Conservation (phyloP, 495 filamentous ascomycete species). For the Entonaema liquescens region DNA sequence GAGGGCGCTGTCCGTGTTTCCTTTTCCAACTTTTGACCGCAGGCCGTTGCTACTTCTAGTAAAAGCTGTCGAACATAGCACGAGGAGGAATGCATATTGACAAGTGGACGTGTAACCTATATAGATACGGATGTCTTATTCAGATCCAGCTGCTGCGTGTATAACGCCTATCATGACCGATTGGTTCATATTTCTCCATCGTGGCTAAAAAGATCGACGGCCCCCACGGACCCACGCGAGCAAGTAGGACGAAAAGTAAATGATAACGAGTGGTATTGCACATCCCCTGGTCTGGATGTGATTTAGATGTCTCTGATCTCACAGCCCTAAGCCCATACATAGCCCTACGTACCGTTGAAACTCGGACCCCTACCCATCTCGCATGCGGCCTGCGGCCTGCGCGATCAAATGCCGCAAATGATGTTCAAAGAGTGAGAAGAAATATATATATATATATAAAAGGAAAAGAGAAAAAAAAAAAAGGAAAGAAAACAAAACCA, state of each 20-base stretch:
- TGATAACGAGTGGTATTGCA: constrained; percentile 4
- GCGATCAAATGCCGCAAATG: constrained; percentile 18
- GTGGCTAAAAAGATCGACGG: constrained; percentile 40
- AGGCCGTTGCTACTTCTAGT: constrained; percentile 29
- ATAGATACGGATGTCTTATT: constrained; percentile 33
- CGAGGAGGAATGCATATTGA: constrained; percentile 24
- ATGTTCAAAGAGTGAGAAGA: background rate
- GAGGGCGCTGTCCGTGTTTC: background rate
- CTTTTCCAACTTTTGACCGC: background rate
- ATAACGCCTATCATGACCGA: constrained; percentile 22
- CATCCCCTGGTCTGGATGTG: background rate
- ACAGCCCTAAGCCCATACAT: constrained; percentile 1
- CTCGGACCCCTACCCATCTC: constrained; percentile 8
- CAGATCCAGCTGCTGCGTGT: constrained; percentile 33
- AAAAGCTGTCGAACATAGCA: constrained; percentile 33
- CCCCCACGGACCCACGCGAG: constrained; percentile 28
- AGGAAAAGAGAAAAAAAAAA: background rate
- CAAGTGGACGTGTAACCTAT: constrained; percentile 24
- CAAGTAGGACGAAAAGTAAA: constrained; percentile 9
- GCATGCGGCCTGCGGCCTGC: constrained; percentile 21
- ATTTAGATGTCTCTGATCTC: constrained; percentile 8
- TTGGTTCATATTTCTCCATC: constrained; percentile 23
- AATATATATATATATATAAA: no score
- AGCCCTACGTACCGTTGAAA: constrained; percentile 28
- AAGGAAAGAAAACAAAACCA: background rate